Conservation (phyloP, 2,329 filamentous ascomycete species). For the Ceratocystis harringtonii region DNA sequence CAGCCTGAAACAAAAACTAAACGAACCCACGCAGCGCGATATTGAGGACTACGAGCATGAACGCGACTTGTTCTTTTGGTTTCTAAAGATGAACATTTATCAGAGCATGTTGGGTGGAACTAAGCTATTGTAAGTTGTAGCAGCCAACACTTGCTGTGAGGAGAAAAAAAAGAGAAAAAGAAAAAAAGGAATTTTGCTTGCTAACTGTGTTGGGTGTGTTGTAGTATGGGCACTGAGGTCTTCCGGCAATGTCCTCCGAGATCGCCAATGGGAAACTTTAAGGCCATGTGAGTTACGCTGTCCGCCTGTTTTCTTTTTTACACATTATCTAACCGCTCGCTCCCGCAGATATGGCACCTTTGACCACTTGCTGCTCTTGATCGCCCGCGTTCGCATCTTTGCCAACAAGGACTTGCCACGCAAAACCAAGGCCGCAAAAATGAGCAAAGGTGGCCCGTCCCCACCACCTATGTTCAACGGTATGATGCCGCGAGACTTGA, state of each 20-base stretch:
- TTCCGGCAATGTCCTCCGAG: constrained; percentile 85
- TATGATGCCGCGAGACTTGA: constrained; percentile 39
- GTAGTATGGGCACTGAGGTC: constrained; percentile 59
- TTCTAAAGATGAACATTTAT: constrained; percentile 82
- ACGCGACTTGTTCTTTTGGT: constrained; percentile 90
- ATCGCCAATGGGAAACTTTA: constrained; percentile 58
- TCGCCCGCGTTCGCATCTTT: constrained; percentile 69
- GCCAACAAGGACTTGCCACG: constrained; percentile 59
- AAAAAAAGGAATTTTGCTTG: neutral
- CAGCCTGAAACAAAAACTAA: constrained; percentile 25
- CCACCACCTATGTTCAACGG: constrained; percentile 37
- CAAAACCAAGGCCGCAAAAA: constrained; percentile 49
- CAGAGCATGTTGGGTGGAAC: constrained; percentile 83
- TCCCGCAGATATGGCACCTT: constrained; percentile 60
- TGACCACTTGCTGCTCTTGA: constrained; percentile 70
- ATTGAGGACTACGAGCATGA: constrained; percentile 67
- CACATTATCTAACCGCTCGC: neutral
- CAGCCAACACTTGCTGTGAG: neutral
- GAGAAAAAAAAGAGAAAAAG: neutral
- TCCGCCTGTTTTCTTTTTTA: neutral
- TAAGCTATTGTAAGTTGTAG: constrained; percentile 55
- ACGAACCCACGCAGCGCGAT: constrained; percentile 41
- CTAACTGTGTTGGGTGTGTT: constrained; percentile 11
- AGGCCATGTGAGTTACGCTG: constrained; percentile 45
- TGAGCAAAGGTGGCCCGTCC: constrained; percentile 24